Percentiles rank a stretch among this genome's conserved stretches.
Conservation (phyloP, 2,329 filamentous ascomycete species). For the Pezicula rhizophila region DNA sequence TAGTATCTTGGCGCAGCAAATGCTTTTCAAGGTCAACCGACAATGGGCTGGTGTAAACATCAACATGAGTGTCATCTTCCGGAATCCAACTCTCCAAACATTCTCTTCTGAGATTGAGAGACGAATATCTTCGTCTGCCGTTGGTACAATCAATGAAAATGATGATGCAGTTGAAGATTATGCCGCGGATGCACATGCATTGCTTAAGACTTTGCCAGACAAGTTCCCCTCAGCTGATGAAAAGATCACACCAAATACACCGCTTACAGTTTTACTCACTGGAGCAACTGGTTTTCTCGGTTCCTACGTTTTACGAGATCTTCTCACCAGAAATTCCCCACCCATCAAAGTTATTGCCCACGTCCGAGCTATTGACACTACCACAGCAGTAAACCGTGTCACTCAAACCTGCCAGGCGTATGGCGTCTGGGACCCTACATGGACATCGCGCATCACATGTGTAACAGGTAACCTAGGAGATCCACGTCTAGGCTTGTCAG, state of each 20-base stretch:
- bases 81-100: conserved; percentile 51
- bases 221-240: conserved; percentile 31
- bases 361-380: conserved; percentile 61
- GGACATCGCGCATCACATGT: conserved; percentile 57
- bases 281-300: conserved; percentile 89
- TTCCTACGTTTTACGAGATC: conserved; percentile 69
- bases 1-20: conserved; percentile 73
- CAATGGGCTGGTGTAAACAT: conserved; percentile 59
- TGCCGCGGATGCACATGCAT: conserved; percentile 34
- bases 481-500: conserved; percentile 66
- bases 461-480: conserved; percentile 71
- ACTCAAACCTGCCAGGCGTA: conserved; percentile 66
- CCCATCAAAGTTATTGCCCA: conserved; percentile 64
- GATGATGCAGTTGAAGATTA: conserved; percentile 42
- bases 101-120: conserved; percentile 48
- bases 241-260: conserved; percentile 23
- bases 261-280: conserved; percentile 69
- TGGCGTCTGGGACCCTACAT: conserved; percentile 68
- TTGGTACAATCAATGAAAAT: conserved; percentile 22
- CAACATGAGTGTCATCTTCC: conserved; percentile 65
- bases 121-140: conserved; percentile 21
- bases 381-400: conserved; percentile 59
- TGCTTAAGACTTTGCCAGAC: conserved; percentile 31
- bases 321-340: conserved; percentile 55
- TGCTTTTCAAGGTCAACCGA: conserved; percentile 65